Evolutionary conservation across 2,329 filamentous ascomycete species (phyloP), one percentile per base, ranked within the genome.

Genomic region (Microcyclosporella mali): DNA sequence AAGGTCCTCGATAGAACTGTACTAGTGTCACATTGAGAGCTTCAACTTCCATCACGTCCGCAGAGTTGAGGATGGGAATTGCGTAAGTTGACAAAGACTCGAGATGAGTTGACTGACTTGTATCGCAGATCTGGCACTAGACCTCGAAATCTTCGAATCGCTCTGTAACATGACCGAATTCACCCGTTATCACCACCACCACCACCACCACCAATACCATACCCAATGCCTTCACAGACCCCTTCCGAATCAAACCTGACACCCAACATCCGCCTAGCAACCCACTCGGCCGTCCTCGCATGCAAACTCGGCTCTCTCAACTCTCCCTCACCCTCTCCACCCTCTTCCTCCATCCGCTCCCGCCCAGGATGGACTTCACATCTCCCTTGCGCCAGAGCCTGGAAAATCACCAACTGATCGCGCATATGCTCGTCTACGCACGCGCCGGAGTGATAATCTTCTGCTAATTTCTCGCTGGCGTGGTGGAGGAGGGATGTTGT

Each of bases 381-480:
- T 29, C 21, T 53, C 1, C 72, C 72, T 7, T 61, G 51, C 3
- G 74, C 74, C 15, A 82, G 58, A 12, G 74, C 74, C 54, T 80
- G 75, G 44, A 78, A 81, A 1, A 81, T 67, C 1, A 79, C 72
- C 18, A 81, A 50, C 52, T 81, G 78, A 57, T 81, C 78, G 33
- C 73, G 63, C 69, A 78, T 68, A 47, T 70, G 66, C 54, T 70
- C 67, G 51, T 81, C 78, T 3, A 79, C 69, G 50, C 68, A 74
- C 0, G 72, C 69, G 0, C 62, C 66, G 45, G 69, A 63, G 10
- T 61, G 56, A 33, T 76, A 58, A 45, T 80, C 75, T 1, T 50
- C 37, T 1, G 67, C 53, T 27, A 81, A 58, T 8, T 70, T 63
- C 1, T 61, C 55, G 2, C 70, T 64, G 3, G 75, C 74, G 6